phyloP scores from a whole-genome alignment of 108 stramenopile species.

The Aurantiochytrium sp. region DNA sequence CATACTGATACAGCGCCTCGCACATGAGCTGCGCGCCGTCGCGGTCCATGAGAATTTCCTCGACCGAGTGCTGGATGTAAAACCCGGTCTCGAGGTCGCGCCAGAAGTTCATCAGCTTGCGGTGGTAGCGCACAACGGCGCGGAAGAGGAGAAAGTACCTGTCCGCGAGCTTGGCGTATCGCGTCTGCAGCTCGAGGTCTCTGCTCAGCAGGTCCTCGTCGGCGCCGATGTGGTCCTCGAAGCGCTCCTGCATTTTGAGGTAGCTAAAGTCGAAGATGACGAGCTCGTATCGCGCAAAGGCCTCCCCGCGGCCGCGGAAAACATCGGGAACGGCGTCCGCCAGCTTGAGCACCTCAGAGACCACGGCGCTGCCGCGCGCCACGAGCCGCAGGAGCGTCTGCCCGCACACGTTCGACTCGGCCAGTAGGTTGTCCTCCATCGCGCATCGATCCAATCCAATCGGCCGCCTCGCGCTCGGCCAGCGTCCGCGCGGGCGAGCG shows the following conservation, averaged over 20 bases:
- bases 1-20: slow-evolving; percentile 63
- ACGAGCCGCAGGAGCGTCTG: slow-evolving; percentile 60
- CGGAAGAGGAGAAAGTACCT: slow-evolving; percentile 55
- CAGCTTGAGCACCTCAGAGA: slow-evolving; percentile 55
- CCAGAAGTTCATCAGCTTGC: slow-evolving; percentile 47
- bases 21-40: slow-evolving; percentile 60
- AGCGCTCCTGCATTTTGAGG: slow-evolving; percentile 57
- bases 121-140: slow-evolving; percentile 50
- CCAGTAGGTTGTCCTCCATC: not conserved
- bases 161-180: slow-evolving; percentile 40
- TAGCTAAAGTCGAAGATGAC: slow-evolving; percentile 64
- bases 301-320: not conserved
- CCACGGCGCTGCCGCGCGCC: slow-evolving; percentile 49
- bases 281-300: slow-evolving; percentile 26
- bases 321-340: slow-evolving; percentile 44
- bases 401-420: slow-evolving; percentile 47
- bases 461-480: too few species aligned
- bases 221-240: slow-evolving; percentile 43
- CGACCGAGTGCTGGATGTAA: slow-evolving; percentile 63
- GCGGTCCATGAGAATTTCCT: slow-evolving; percentile 51
- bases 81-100: slow-evolving; percentile 52
- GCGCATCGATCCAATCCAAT: too few species aligned
- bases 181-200: slow-evolving; percentile 59
- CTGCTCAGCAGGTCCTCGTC: slow-evolving; percentile 38
- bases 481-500: too few species aligned